These are phyloP conservation scores for Paspalum vaginatum DNA, from an alignment of 176 grass and related monocot species.

Conservation along the genomic window DNA sequence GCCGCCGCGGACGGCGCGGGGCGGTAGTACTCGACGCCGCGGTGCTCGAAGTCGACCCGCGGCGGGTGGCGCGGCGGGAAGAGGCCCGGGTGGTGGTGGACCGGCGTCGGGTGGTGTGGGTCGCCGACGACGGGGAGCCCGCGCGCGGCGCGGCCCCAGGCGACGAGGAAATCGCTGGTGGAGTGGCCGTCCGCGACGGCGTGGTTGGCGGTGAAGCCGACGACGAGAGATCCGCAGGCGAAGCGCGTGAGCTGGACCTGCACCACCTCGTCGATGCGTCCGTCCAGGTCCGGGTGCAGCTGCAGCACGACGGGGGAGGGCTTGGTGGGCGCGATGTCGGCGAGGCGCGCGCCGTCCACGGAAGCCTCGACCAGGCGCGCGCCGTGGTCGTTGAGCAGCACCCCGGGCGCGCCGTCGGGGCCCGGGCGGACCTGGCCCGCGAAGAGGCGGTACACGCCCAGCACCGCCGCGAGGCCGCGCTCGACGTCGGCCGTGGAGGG, in stretches of 20 bases:
- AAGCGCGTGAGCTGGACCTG: constrained; percentile 63
- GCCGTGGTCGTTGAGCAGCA: constrained; percentile 64
- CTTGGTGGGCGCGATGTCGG: constrained; percentile 36
- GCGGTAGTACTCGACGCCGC: not conserved
- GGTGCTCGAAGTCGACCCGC: constrained; percentile 48
- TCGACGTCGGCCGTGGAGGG: constrained; percentile 54
- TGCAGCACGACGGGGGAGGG: constrained; percentile 47
- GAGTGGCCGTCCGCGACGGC: constrained; percentile 59
- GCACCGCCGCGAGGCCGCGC: constrained; percentile 40
- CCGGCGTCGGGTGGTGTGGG: not conserved
- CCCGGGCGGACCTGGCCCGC: constrained; percentile 50
- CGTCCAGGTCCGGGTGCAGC: constrained; percentile 47
- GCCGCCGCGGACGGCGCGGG: not conserved
- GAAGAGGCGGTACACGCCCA: constrained; percentile 54
- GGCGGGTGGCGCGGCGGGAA: constrained; percentile 38
- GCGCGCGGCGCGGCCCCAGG: constrained; percentile 60
- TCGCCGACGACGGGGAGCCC: constrained; percentile 35
- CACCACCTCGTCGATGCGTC: constrained; percentile 42
- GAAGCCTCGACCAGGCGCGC: constrained; percentile 50
- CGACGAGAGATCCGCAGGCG: constrained; percentile 52
- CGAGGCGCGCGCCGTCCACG: constrained; percentile 39
- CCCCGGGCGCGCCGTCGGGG: constrained; percentile 29
- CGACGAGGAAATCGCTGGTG: constrained; percentile 61
- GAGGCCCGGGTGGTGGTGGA: constrained; percentile 37
- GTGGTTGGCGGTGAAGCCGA: constrained; percentile 58